These are phyloP conservation scores for Sideroxylon spinosum DNA, from an alignment of 179 eudicot species.

Conservation along the genomic window DNA sequence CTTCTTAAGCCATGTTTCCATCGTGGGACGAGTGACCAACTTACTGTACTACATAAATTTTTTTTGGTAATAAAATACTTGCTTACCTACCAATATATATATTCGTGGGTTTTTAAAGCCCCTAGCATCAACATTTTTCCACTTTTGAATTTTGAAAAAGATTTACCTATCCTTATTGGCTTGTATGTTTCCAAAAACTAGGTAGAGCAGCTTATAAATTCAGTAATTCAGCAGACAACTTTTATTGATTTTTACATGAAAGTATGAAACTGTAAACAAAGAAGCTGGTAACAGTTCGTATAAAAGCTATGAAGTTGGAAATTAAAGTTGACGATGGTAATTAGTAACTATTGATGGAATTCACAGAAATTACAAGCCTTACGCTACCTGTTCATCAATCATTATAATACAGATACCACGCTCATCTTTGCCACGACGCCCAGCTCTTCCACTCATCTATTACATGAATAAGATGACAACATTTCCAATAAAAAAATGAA, in stretches of 20 bases:
- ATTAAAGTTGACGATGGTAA: not conserved
- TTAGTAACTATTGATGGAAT: not conserved
- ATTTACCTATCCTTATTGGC: not conserved
- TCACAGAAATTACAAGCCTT: not conserved
- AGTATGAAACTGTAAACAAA: not conserved
- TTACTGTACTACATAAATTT: no score
- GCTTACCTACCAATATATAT: no score
- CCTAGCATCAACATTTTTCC: no score
- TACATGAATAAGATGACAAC: slow-evolving; percentile 6
- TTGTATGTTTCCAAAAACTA: not conserved
- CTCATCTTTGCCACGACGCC: slow-evolving; percentile 99
- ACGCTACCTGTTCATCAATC: slow-evolving; percentile 87
- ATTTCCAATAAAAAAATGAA: slow-evolving; percentile 12
- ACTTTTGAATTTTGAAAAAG: not conserved
- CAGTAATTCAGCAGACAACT: not conserved
- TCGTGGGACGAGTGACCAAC: no score
- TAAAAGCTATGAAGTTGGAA: not conserved
- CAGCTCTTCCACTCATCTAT: slow-evolving; percentile 99
- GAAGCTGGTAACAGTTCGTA: not conserved
- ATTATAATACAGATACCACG: slow-evolving; percentile 97
- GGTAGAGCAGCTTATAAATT: not conserved
- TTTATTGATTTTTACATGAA: not conserved
- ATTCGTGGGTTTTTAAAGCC: no score
- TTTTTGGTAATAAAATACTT: no score
- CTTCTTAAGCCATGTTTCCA: no score